Evolutionary conservation across 495 filamentous ascomycete genomes (phyloP).

Genomic region (Neurospora sp.): DNA sequence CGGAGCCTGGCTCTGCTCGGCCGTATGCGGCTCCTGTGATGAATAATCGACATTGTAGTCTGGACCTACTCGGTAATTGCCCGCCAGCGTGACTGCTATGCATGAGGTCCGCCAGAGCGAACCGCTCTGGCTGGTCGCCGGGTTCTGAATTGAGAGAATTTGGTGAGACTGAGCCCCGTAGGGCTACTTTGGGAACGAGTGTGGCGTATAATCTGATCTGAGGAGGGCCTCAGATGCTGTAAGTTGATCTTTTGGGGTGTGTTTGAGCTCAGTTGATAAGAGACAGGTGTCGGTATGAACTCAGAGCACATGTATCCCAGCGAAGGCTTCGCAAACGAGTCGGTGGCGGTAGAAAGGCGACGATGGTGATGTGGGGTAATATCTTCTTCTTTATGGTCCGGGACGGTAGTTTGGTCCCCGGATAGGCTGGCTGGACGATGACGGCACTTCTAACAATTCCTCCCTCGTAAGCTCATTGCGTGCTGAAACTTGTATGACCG

Average conservation of each 20-base stretch:
- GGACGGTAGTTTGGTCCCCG: constrained; percentile 13
- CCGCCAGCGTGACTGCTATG: constrained; percentile 56
- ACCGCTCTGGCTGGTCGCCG: constrained; percentile 58
- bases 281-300: constrained; percentile 17
- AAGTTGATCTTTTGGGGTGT: constrained; percentile 2
- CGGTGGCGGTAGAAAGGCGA: constrained; percentile 17
- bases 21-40: constrained; percentile 48
- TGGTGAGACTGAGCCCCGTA: constrained; percentile 35
- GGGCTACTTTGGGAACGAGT: constrained; percentile 25
- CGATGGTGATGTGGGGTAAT: constrained; percentile 4
- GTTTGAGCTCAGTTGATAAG: constrained; percentile 1
- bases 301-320: constrained; percentile 29
- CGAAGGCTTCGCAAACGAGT: constrained; percentile 12
- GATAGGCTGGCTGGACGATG: constrained; percentile 23
- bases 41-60: constrained; percentile 57
- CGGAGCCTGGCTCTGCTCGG: constrained; percentile 41
- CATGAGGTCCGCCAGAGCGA: constrained; percentile 67
- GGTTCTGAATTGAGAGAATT: constrained; percentile 44
- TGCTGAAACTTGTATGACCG: constrained; percentile 13
- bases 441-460: constrained; percentile 14
- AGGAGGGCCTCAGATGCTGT: constrained; percentile 3
- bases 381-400: not conserved
- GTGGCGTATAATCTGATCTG: constrained; percentile 5
- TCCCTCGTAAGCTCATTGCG: constrained; percentile 28
- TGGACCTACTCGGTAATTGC: constrained; percentile 49